These are phyloP conservation scores for Tylopilus intermedius DNA, from an alignment of 768 basidiomycete species.

Conservation along the genomic window DNA sequence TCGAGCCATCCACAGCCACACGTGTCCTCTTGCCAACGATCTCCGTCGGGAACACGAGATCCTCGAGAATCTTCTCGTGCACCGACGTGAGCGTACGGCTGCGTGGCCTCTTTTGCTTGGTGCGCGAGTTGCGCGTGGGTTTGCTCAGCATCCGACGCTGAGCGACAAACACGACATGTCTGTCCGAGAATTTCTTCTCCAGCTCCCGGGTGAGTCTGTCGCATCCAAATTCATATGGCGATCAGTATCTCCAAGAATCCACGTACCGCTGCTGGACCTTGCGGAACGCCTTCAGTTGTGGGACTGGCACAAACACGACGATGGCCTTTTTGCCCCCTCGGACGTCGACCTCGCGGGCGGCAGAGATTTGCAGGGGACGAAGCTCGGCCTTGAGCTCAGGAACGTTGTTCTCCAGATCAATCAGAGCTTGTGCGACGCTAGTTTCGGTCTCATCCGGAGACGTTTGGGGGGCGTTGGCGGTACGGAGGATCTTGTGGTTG, in stretches of 20 bases:
- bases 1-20: constrained; percentile 87
- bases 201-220: constrained; percentile 92
- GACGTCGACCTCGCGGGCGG: constrained; percentile 98
- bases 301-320: constrained; percentile 95
- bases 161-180: constrained; percentile 97
- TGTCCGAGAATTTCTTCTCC: constrained; percentile 99
- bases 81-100: constrained; percentile 95
- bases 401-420: constrained; percentile 97
- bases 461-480: constrained; percentile 90
- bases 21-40: constrained; percentile 99
- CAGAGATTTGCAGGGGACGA: constrained; percentile 92
- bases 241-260: background rate
- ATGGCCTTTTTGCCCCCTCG: constrained; percentile 99
- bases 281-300: constrained; percentile 97
- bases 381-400: constrained; percentile 98
- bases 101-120: constrained; percentile 94
- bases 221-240: constrained; percentile 6
- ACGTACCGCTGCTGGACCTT: constrained; percentile 90
- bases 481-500: constrained; percentile 87
- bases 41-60: constrained; percentile 98
- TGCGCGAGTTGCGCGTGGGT: constrained; percentile 88
- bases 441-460: constrained; percentile 89
- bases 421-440: constrained; percentile 87
- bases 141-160: constrained; percentile 98
- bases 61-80: constrained; percentile 98